phyloP scores from a whole-genome alignment of 306 rosid species.

The Argentina anserina region DNA sequence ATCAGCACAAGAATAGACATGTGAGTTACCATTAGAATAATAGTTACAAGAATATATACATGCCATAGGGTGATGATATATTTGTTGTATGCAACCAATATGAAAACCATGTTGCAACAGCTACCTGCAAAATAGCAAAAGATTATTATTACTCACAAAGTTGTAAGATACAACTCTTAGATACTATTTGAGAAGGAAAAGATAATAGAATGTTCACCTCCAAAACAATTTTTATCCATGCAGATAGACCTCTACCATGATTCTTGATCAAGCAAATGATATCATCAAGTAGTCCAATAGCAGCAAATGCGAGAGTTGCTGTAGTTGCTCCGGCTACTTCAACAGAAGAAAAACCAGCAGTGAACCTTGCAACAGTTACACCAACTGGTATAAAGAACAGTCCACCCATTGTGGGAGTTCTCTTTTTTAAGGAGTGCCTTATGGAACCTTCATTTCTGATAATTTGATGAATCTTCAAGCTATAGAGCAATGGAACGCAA shows the following conservation, averaged over 20 bases:
- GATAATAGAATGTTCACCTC: conserved; percentile 48
- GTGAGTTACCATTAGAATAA: conserved; percentile 89
- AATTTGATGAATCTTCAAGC: conserved; percentile 55
- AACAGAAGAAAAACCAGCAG: conserved; percentile 57
- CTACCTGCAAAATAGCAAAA: conserved; percentile 56
- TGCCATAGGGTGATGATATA: conserved; percentile 91
- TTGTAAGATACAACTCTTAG: conserved; percentile 3
- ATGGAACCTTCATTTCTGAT: conserved; percentile 49
- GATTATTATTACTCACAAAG: conserved; percentile 16
- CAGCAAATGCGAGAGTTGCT: conserved; percentile 83
- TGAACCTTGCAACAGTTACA: conserved; percentile 53
- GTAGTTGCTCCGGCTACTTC: conserved; percentile 67
- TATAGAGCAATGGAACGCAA: conserved; percentile 65
- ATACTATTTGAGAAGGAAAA: conserved; percentile 13
- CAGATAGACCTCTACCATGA: conserved; percentile 58
- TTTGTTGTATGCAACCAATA: conserved; percentile 72
- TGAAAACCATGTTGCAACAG: conserved; percentile 77
- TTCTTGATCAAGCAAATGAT: conserved; percentile 51
- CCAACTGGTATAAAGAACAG: conserved; percentile 79
- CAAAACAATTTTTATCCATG: conserved; percentile 42
- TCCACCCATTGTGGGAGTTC: conserved; percentile 92
- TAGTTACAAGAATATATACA: conserved; percentile 93
- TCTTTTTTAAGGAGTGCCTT: conserved; percentile 44
- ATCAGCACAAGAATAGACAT: conserved; percentile 51
- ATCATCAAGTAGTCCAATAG: conserved; percentile 77